These are phyloP conservation scores for Spatholobus suberectus DNA, from an alignment of 306 rosid species.

Conservation along the genomic window DNA sequence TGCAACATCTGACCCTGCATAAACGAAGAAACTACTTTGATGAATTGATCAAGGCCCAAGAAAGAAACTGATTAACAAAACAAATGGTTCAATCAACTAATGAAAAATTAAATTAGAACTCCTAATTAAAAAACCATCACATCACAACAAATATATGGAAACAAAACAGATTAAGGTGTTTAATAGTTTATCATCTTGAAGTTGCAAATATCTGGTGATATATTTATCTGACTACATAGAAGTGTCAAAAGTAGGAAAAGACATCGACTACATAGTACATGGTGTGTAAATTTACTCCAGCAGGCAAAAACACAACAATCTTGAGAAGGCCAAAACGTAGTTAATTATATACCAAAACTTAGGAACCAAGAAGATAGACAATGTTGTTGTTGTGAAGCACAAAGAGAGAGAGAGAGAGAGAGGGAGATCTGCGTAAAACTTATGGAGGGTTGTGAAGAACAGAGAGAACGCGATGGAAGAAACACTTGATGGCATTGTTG, in stretches of 20 bases:
- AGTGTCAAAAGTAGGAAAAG: neutral
- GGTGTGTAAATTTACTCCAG: neutral
- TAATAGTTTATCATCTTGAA: neutral
- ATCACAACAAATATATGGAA: neutral
- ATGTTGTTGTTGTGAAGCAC: constrained; percentile 1
- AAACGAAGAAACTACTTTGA: neutral
- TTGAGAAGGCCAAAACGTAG: neutral
- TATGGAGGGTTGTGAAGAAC: constrained; percentile 32
- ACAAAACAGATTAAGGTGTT: neutral
- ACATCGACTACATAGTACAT: neutral
- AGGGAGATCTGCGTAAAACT: neutral
- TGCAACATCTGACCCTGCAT: constrained; percentile 55
- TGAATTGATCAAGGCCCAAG: neutral
- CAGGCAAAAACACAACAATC: neutral
- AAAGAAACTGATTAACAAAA: too few relatives aligned
- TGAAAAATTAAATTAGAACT: neutral
- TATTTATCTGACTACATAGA: neutral
- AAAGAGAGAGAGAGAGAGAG: constrained; percentile 30
- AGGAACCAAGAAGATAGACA: constrained; percentile 3
- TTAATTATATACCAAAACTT: neutral
- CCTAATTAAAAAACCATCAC: constrained; percentile 14
- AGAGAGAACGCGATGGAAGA: constrained; percentile 30
- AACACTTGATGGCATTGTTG: constrained; percentile 46
- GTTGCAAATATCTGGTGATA: neutral
- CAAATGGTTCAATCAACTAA: neutral